Evolutionary conservation across 106 monocot species (phyloP), one percentile per base, ranked within the genome.

Genomic region (Platanthera guangdongensis): DNA sequence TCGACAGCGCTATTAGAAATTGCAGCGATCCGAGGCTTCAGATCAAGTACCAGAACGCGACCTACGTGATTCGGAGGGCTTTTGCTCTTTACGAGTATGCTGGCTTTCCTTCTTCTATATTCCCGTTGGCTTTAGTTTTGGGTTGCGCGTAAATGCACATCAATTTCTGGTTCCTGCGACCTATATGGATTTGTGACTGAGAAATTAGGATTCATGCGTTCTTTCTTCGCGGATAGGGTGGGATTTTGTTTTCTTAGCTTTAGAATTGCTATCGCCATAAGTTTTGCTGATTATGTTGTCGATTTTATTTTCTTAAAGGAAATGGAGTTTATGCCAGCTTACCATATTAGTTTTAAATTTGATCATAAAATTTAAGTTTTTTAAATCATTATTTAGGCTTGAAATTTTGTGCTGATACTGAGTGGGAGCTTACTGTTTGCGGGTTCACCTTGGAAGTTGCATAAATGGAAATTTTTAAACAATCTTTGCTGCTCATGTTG

Each of bases 11-110:
- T 11, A 78, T 99, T 8, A 81, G 52, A 30, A 85, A 82, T 75
- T 79, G 97, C 88, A 87, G 60, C 77, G 94, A 99, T 75, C 78
- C 81, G 47, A 85, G 97, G 84, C 91, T 99, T 4, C 91, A 86
- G 83, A 99, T 83, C 83, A 99, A 99, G 88, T 99, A 99, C 84
- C 74, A 51, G 47, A 89, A 86, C 86, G 94, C 97, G 18, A 82
- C 84, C 73, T 94, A 92, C 78, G 91, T 94, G 30, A 92, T 99
- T 80, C 89, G 84, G 81, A 88, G 97, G 77, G 85, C 97, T n/a
- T 92, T 99, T 50, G 86, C 94, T 75, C 90, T 99, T 57, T 99
- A 94, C 85, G 82, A 84, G 94, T 97, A 81, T 70, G 89, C 64
- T 50, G 49, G 28, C 21, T 13, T 51, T 51, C 8, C 51, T n/a